Percentiles rank a stretch among this genome's conserved stretches.
Evolutionary conservation across 2,329 filamentous ascomycete species (phyloP).

Genomic region (Aspergillus cejpii): DNA sequence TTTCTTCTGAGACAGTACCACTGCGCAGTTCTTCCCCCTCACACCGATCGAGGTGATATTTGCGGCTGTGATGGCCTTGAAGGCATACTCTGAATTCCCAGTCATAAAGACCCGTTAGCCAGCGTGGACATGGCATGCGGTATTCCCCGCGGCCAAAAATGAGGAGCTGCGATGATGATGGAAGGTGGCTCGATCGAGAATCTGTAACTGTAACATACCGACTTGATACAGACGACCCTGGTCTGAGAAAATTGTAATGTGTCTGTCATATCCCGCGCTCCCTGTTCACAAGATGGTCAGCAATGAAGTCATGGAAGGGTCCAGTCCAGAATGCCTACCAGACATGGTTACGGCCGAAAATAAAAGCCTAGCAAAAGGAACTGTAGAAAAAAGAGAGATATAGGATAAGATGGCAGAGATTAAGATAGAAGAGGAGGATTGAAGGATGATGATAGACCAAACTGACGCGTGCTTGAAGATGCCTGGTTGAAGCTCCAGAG

Average conservation of each 20-base stretch:
- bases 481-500: constrained; percentile 33
- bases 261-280: constrained; percentile 89
- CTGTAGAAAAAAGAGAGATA: constrained; percentile 3
- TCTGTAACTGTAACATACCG: constrained; percentile 50
- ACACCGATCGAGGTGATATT: constrained; percentile 98
- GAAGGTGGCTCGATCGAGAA: constrained; percentile 2
- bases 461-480: constrained; percentile 33
- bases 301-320: constrained; percentile 27
- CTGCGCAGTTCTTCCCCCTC: constrained; percentile 92
- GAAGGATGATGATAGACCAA: constrained; percentile 19
- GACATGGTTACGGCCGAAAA: constrained; percentile 36
- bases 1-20: constrained; percentile 98
- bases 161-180: constrained; percentile 12
- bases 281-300: constrained; percentile 45
- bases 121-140: constrained; percentile 13
- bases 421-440: constrained; percentile 14
- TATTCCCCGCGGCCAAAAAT: constrained; percentile 3
- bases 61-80: constrained; percentile 98
- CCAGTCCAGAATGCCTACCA: constrained; percentile 28
- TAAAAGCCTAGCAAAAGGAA: constrained; percentile 11
- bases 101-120: constrained; percentile 24
- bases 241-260: constrained; percentile 99
- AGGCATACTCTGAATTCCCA: constrained; percentile 79
- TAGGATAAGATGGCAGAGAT: constrained; percentile 5
- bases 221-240: constrained; percentile 99